phyloP scores from a whole-genome alignment of 768 basidiomycete genomes.

The Tulasnella sp. region DNA sequence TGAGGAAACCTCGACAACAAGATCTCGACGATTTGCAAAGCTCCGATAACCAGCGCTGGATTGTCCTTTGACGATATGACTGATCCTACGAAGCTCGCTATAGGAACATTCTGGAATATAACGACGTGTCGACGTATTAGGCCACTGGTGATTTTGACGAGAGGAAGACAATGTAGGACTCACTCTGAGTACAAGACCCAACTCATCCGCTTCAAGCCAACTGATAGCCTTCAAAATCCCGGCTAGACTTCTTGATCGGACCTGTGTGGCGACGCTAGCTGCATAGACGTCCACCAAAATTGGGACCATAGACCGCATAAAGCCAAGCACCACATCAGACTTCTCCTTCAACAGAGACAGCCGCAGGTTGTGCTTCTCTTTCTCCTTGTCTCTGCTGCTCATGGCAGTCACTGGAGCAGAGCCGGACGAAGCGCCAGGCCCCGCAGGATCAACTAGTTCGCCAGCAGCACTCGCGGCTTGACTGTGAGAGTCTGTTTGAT shows the following conservation, averaged over 20 bases:
- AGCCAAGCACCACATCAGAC: conserved; percentile 64
- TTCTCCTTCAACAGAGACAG: conserved; percentile 66
- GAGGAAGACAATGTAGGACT: conserved; percentile 24
- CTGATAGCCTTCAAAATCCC: conserved; percentile 85
- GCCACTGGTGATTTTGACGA: neutral
- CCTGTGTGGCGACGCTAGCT: conserved; percentile 83
- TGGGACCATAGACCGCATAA: conserved; percentile 82
- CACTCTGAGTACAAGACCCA: conserved; percentile 70
- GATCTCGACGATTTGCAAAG: conserved; percentile 87
- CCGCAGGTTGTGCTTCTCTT: conserved; percentile 25
- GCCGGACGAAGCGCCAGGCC: neutral
- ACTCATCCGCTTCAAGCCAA: conserved; percentile 66
- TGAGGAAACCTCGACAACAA: conserved; percentile 73
- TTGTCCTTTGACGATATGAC: conserved; percentile 91
- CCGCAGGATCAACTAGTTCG: neutral
- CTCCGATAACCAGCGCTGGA: conserved; percentile 71
- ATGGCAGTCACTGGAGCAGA: neutral
- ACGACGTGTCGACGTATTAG: neutral
- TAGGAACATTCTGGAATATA: conserved; percentile 64
- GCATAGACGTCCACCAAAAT: conserved; percentile 98
- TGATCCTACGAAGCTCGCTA: conserved; percentile 90
- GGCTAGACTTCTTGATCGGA: conserved; percentile 80
- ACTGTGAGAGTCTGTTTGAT: neutral
- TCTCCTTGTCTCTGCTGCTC: conserved; percentile 1
- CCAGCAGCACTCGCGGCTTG: neutral